Evolutionary conservation across 2,329 filamentous ascomycete genomes (phyloP).

Genomic region (Monosporascus sp.): DNA sequence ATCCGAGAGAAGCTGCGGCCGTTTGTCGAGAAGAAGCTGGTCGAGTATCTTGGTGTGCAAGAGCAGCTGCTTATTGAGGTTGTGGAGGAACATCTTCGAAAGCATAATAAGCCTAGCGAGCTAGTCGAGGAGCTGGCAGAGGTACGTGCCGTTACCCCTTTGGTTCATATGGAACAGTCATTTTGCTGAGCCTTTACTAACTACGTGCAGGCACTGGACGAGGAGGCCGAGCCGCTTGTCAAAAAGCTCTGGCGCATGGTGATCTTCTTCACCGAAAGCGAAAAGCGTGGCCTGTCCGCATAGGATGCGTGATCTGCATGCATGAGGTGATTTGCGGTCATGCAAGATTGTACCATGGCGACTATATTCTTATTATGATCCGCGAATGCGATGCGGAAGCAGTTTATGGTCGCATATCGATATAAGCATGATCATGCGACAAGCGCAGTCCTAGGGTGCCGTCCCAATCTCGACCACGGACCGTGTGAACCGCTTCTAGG

Average conservation of each 20-base stretch:
- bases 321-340: no score
- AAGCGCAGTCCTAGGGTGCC: not conserved
- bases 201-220: conserved; percentile 67
- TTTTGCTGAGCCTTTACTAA: conserved; percentile 21
- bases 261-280: conserved; percentile 93
- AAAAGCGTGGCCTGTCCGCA: conserved; percentile 78
- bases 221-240: conserved; percentile 88
- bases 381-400: no score
- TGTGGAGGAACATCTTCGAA: conserved; percentile 79
- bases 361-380: no score
- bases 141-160: conserved; percentile 46
- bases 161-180: not conserved
- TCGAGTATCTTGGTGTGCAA: conserved; percentile 93
- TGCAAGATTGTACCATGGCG: no score
- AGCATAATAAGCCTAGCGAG: conserved; percentile 67
- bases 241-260: conserved; percentile 98
- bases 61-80: conserved; percentile 93
- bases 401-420: no score
- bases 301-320: conserved; percentile 28
- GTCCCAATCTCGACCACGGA: not conserved
- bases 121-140: conserved; percentile 80
- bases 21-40: conserved; percentile 97
- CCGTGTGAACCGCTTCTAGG: not conserved
- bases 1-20: conserved; percentile 83
- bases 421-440: not conserved